Conservation (phyloP, 78 protist genomes). For the Monosiga brevicollis region DNA sequence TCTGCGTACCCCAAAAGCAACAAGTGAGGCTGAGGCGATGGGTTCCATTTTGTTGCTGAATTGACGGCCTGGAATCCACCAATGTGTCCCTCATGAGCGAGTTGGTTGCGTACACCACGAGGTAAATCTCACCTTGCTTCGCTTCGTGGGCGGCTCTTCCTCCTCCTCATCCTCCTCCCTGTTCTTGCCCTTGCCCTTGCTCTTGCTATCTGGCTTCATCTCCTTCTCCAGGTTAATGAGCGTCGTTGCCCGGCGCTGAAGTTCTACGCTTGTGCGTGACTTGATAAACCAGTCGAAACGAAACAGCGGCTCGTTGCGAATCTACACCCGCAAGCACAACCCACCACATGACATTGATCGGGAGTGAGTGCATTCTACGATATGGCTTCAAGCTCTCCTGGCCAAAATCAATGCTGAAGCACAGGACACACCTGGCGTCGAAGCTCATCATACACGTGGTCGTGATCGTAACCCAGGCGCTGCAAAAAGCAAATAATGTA, state of each 20-base stretch:
- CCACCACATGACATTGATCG: not conserved
- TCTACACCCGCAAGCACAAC: not conserved
- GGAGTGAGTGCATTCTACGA: not conserved
- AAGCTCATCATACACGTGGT: slow-evolving; percentile 9
- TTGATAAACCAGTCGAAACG: slow-evolving; percentile 78
- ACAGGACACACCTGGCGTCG: not conserved
- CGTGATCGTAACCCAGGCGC: slow-evolving; percentile 38
- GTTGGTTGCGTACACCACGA: too few relatives aligned
- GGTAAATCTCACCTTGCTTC: too few relatives aligned
- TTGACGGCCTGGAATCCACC: too few relatives aligned
- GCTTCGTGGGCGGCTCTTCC: too few relatives aligned
- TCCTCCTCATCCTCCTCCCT: too few relatives aligned
- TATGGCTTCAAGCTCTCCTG: too few relatives aligned
- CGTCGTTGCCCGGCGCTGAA: slow-evolving; percentile 16
- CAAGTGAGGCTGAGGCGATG: too few relatives aligned
- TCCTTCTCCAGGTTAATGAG: slow-evolving; percentile 29
- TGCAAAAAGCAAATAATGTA: slow-evolving; percentile 45
- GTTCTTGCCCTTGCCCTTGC: too few relatives aligned
- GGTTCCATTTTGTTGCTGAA: too few relatives aligned
- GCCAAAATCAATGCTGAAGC: not conserved
- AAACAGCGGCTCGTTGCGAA: slow-evolving; percentile 54
- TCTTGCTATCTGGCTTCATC: too few relatives aligned
- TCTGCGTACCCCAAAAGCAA: too few relatives aligned
- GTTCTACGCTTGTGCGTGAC: slow-evolving; percentile 38
- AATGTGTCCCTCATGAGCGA: too few relatives aligned